Conservation (phyloP, 2,329 filamentous ascomycete genomes). For the Penicillium oxalicum region DNA sequence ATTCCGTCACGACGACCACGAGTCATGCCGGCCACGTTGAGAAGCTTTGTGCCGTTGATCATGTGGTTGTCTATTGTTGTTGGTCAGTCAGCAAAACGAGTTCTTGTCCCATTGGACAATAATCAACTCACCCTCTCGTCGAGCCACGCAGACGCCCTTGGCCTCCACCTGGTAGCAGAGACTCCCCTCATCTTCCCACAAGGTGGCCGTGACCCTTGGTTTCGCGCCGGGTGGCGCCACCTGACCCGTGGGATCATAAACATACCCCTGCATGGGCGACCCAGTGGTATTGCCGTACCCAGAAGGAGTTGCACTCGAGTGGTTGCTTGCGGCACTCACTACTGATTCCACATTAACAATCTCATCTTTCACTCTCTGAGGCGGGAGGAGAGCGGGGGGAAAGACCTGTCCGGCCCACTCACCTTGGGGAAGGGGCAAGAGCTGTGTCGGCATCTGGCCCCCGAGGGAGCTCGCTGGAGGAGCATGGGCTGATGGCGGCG, state of each 20-base stretch:
- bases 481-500: conserved; percentile 65
- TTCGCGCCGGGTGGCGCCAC: conserved; percentile 91
- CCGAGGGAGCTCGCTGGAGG: conserved; percentile 66
- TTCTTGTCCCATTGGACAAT: background rate
- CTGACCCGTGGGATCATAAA: conserved; percentile 85
- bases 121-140: conserved; percentile 68
- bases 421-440: conserved; percentile 58
- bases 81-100: background rate
- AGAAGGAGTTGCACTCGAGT: conserved; percentile 30
- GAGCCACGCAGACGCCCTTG: conserved; percentile 88
- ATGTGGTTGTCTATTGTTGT: conserved; percentile 79
- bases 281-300: conserved; percentile 37
- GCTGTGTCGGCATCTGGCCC: conserved; percentile 59
- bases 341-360: background rate
- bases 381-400: no score
- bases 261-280: conserved; percentile 41
- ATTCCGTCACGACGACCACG: conserved; percentile 92
- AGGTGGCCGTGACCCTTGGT: conserved; percentile 86
- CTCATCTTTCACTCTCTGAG: no score
- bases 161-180: conserved; percentile 97
- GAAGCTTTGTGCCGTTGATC: conserved; percentile 95
- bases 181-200: conserved; percentile 98
- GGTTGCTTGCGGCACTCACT: conserved; percentile 31
- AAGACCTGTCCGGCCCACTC: conserved; percentile 12
- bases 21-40: conserved; percentile 98